Percentiles rank a stretch among this genome's conserved stretches.
phyloP scores from a whole-genome alignment of 2,329 filamentous ascomycete species.

The Colletotrichum eremochloae region DNA sequence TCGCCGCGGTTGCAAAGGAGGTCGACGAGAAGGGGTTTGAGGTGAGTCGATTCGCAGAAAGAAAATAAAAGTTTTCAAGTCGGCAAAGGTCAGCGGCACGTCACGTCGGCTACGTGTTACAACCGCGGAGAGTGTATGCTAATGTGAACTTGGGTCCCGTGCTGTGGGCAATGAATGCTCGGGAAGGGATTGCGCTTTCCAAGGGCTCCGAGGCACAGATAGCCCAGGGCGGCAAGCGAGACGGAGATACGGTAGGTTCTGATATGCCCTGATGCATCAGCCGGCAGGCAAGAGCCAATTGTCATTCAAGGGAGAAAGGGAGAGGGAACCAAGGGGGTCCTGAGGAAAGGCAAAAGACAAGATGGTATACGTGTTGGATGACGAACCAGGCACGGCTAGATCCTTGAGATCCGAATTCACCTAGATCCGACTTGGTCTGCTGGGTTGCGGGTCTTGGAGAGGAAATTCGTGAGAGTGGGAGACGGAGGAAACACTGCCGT shows the following conservation, averaged over 20 bases:
- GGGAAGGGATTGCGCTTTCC: slow-evolving; percentile 14
- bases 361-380: slow-evolving; percentile 9
- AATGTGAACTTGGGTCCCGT: slow-evolving; percentile 24
- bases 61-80: slow-evolving; percentile 23
- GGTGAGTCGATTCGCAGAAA: slow-evolving; percentile 2
- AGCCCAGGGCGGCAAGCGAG: slow-evolving; percentile 12
- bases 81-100: slow-evolving; percentile 22
- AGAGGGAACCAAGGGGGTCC: slow-evolving; percentile 18
- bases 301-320: slow-evolving; percentile 25
- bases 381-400: slow-evolving; percentile 12
- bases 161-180: slow-evolving; percentile 15
- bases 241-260: slow-evolving; percentile 7
- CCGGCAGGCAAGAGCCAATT: slow-evolving; percentile 20
- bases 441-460: background rate
- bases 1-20: background rate
- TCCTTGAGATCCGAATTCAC: too few relatives aligned
- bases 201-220: slow-evolving; percentile 20
- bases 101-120: slow-evolving; percentile 32
- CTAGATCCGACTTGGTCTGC: slow-evolving; percentile 1
- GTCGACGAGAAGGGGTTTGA: slow-evolving; percentile 6
- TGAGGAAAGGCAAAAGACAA: slow-evolving; percentile 14
- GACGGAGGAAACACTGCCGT: background rate
- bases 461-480: slow-evolving; percentile 16
- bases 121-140: slow-evolving; percentile 33
- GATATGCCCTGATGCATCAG: background rate